phyloP scores from a whole-genome alignment of 148 eudicot species.

The Vaccinium corymbosum region DNA sequence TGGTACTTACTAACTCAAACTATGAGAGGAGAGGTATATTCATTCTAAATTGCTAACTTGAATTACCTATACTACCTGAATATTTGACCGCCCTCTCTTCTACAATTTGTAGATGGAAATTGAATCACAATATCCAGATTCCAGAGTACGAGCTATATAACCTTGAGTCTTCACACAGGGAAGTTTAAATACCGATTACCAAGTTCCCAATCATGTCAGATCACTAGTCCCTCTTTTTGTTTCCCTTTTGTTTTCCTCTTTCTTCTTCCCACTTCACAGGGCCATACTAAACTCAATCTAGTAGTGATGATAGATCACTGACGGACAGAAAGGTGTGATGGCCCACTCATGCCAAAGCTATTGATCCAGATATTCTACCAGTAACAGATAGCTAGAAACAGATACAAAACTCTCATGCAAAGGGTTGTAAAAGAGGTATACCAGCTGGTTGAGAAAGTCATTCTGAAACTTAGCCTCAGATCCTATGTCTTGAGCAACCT shows the following conservation, averaged over 20 bases:
- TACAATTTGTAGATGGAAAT: background rate
- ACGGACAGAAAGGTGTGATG: background rate
- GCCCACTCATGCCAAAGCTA: background rate
- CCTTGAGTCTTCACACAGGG: background rate
- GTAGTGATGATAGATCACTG: background rate
- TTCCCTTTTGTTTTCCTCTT: background rate
- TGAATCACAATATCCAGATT: background rate
- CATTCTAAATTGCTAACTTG: background rate
- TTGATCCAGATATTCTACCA: background rate
- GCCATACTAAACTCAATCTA: background rate
- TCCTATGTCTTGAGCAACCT: constrained; percentile 81
- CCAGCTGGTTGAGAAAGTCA: constrained; percentile 81
- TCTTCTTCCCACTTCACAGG: background rate
- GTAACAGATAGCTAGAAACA: background rate
- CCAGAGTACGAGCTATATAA: background rate
- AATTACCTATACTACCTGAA: background rate
- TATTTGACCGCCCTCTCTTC: background rate
- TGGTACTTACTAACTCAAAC: background rate
- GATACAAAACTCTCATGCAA: background rate
- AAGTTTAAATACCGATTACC: background rate
- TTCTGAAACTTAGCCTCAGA: constrained; percentile 75
- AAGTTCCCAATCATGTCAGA: background rate
- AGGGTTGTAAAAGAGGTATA: constrained; percentile 26
- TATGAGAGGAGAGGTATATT: background rate
- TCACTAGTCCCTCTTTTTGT: background rate